These are phyloP conservation scores for Vanrija pseudolonga DNA, from an alignment of 1,284 basidiomycete genomes.

Conservation along the genomic window DNA sequence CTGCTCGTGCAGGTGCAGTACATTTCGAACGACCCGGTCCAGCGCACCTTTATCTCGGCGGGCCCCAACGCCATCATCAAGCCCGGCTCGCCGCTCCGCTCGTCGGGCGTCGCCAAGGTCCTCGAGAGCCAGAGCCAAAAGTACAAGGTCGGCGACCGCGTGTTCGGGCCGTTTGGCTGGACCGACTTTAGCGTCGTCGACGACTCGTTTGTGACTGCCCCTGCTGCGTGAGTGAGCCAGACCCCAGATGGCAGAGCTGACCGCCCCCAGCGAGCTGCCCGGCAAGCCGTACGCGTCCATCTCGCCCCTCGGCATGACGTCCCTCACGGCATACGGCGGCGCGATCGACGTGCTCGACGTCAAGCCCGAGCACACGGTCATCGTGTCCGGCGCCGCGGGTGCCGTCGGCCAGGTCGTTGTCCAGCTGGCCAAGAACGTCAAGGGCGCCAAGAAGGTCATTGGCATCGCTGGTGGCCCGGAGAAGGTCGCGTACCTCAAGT, in stretches of 20 bases:
- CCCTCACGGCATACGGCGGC: conserved; percentile 27
- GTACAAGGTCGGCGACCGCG: conserved; percentile 17
- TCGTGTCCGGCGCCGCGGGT: conserved; percentile 43
- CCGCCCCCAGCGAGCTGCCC: conserved; percentile 18
- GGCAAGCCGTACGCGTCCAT: conserved; percentile 13
- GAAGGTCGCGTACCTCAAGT: conserved; percentile 48
- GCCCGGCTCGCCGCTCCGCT: conserved; percentile 11
- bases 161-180: conserved; percentile 12
- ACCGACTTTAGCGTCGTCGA: conserved; percentile 18
- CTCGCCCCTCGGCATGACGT: conserved; percentile 13
- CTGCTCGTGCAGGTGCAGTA: conserved; percentile 28
- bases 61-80: neutral
- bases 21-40: conserved; percentile 39
- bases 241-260: conserved; percentile 5
- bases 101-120: conserved; percentile 13
- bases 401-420: conserved; percentile 17
- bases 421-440: conserved; percentile 30
- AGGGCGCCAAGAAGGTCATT: conserved; percentile 42
- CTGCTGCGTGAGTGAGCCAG: neutral
- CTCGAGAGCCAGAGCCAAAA: conserved; percentile 9
- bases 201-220: neutral
- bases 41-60: conserved; percentile 28
- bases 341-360: conserved; percentile 31
- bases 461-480: conserved; percentile 50
- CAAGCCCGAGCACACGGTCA: conserved; percentile 31